Conservation (phyloP, 129 eudicot genomes). For the Flaveria robusta region DNA sequence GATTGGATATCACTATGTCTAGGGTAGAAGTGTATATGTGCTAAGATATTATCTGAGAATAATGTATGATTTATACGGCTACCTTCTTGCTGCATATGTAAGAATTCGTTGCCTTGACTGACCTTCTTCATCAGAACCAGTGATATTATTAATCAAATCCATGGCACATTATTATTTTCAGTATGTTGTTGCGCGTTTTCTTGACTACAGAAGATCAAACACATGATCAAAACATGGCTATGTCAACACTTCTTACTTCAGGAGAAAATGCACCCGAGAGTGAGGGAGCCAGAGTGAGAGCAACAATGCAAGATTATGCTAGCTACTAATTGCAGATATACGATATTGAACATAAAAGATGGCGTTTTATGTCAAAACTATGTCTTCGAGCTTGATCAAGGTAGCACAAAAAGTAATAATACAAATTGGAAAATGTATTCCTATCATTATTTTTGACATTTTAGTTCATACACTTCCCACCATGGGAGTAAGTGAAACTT, state of each 20-base stretch:
- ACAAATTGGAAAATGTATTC: not conserved
- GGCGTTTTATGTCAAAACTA: no score
- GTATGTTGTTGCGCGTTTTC: constrained; percentile 36
- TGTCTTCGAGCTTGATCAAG: not conserved
- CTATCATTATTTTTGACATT: not conserved
- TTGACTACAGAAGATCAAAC: constrained; percentile 52
- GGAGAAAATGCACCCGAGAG: not conserved
- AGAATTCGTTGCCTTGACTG: constrained; percentile 91
- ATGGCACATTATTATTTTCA: constrained; percentile 72
- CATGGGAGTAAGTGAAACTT: not conserved
- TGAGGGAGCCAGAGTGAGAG: not conserved
- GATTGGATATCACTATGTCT: not conserved
- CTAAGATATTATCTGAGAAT: not conserved
- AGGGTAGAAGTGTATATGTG: constrained; percentile 12
- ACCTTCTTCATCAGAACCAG: constrained; percentile 87
- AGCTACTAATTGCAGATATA: no score
- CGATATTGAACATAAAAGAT: no score
- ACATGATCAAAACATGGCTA: constrained; percentile 20
- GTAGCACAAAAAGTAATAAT: not conserved
- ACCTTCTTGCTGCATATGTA: constrained; percentile 90
- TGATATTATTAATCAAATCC: constrained; percentile 81
- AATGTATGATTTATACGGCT: constrained; percentile 8
- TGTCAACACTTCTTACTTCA: constrained; percentile 11
- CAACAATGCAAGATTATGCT: not conserved
- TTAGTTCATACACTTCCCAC: constrained; percentile 6